Percentiles rank a stretch among this genome's conserved stretches.
Conservation (phyloP, 345 rosid species). For the Kandelia obovata region DNA sequence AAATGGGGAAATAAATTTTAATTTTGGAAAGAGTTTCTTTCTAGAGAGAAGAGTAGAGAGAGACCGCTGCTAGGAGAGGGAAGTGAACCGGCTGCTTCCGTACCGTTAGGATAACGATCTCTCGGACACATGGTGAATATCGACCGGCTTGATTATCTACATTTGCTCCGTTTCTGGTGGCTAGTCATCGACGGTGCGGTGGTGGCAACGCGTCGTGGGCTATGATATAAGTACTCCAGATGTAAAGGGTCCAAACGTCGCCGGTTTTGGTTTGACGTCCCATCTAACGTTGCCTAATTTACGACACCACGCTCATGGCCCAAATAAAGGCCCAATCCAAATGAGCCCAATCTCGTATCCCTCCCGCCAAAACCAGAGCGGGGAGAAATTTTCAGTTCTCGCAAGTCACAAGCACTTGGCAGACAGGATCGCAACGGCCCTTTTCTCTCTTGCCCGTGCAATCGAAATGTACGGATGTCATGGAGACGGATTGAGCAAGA, state of each 20-base stretch:
- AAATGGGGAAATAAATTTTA: too few relatives aligned
- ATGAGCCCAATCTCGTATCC: too few relatives aligned
- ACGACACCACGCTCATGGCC: too few relatives aligned
- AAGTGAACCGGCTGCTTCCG: not conserved
- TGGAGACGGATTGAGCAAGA: slow-evolving; percentile 24
- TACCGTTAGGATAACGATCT: not conserved
- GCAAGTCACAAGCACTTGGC: not conserved
- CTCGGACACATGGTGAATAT: slow-evolving; percentile 12
- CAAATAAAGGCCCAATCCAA: too few relatives aligned
- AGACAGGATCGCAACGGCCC: not conserved
- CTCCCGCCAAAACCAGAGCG: slow-evolving; percentile 23
- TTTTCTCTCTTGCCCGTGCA: not conserved
- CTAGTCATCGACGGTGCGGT: not conserved
- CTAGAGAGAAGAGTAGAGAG: too few relatives aligned
- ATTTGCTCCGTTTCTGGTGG: not conserved
- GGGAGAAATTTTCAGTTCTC: too few relatives aligned
- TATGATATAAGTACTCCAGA: slow-evolving; percentile 16
- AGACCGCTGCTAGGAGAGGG: not conserved
- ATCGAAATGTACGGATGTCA: slow-evolving; percentile 35
- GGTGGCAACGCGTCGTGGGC: not conserved
- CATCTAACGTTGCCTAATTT: not conserved
- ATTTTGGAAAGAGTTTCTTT: too few relatives aligned
- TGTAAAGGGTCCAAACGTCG: not conserved
- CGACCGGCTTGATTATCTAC: not conserved
- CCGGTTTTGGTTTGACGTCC: not conserved